Base-by-base conservation (phyloP, 2,329 filamentous ascomycete species). In the Ophiostoma sp. region DNA sequence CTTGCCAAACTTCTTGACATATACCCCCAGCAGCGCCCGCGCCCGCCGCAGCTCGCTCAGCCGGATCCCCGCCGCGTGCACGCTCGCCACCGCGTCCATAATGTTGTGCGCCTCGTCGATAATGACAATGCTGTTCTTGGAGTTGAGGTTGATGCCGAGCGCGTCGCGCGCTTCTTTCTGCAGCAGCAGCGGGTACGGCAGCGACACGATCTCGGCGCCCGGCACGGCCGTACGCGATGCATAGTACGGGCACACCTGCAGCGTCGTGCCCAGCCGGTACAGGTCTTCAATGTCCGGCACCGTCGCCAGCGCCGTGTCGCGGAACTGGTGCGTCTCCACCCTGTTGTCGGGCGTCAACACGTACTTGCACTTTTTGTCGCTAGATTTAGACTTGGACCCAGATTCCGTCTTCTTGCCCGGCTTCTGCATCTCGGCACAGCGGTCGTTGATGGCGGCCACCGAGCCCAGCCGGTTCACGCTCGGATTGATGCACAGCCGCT, bases 101-200 rank as follows among this genome's bases (percentile, higher is more conserved):
- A 99, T 86, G 76, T 99, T 99, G 78, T 99, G 95, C 0, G 95
- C 95, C 81, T 99, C 95, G 75, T 99, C 95, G 67, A 99, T 92
- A 35, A 99, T 91, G n/a, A 99, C 89, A 0, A 99, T 84, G 76
- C 96, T 95, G 5, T 89, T 88, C 39, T 62, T 54, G 3, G 67
- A 65, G 75, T 96, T 93, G 10, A 99, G 80, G 33, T 90, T 94
- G 62, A 99, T 88, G 0, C 91, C 90, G 0, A 99, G 83, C 0
- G 95, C 93, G 72, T 98, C 94, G 67, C 95, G 85, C 0, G 95
- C 94, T 4, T 89, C 91, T 75, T 89, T 91, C 76, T 98, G 95
- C 3, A 99, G 82, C 0, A 99, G 84, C 7, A 99, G 80, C 1
- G 94, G 94, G 77, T 99, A 99, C 0, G 95, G 95, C 23, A 99